phyloP scores from a whole-genome alignment of 139 green algal genomes.

The Coelastrella sp. region DNA sequence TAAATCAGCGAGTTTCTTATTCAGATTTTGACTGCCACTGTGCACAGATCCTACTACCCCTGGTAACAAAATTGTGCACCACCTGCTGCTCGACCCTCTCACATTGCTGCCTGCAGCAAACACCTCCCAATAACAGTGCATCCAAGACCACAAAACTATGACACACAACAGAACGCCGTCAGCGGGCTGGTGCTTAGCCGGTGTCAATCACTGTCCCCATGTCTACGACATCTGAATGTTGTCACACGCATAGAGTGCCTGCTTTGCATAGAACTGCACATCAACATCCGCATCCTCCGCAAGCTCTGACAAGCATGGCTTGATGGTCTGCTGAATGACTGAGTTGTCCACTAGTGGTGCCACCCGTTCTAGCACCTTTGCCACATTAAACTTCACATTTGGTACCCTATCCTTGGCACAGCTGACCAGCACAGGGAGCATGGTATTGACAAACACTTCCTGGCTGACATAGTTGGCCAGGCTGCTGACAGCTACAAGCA shows the following conservation, averaged over 20 bases:
- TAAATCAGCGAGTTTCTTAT: too few species aligned
- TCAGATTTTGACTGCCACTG: too few species aligned
- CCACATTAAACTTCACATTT: slow-evolving; percentile 97
- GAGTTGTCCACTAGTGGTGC: slow-evolving; percentile 78
- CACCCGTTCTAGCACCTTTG: slow-evolving; percentile 91
- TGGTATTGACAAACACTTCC: slow-evolving; percentile 86
- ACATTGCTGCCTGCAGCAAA: too few species aligned
- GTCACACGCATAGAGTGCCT: slow-evolving; percentile 75
- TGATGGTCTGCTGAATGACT: slow-evolving; percentile 82
- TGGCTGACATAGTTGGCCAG: slow-evolving; percentile 84
- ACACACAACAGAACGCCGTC: too few species aligned
- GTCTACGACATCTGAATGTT: slow-evolving; percentile 21
- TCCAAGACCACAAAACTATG: too few species aligned
- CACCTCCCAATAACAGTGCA: too few species aligned
- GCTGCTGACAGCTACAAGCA: slow-evolving; percentile 85
- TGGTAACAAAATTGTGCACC: too few species aligned
- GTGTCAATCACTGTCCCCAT: not conserved
- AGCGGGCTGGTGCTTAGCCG: too few species aligned
- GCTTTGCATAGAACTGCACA: slow-evolving; percentile 92
- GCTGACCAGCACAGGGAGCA: slow-evolving; percentile 92
- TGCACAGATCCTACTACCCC: too few species aligned
- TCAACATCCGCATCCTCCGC: slow-evolving; percentile 91
- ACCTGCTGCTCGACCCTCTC: too few species aligned
- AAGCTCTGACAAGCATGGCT: slow-evolving; percentile 89
- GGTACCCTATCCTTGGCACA: slow-evolving; percentile 85